phyloP scores from a whole-genome alignment of 176 grass and related monocot species.

The Oryza longistaminata region DNA sequence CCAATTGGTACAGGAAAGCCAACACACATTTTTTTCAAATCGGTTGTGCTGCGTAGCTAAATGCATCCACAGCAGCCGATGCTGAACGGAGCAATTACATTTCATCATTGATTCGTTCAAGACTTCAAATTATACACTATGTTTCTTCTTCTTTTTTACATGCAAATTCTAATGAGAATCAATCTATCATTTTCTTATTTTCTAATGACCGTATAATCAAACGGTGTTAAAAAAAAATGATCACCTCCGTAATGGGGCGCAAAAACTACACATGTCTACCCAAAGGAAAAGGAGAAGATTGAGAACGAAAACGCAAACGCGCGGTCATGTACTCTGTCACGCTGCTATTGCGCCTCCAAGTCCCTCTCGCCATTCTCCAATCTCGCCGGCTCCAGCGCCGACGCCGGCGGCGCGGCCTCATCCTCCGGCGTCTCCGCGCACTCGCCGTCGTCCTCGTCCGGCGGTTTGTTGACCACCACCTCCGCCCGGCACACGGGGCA shows the following conservation, averaged over 20 bases:
- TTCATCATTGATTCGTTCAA: too few species aligned
- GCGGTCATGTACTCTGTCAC: neutral
- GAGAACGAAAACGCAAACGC: neutral
- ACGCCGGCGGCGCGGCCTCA: neutral
- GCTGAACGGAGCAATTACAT: too few species aligned
- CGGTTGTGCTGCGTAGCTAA: too few species aligned
- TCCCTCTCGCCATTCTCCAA: slow-evolving; percentile 32
- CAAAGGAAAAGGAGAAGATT: neutral
- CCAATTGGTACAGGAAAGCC: too few species aligned
- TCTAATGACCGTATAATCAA: neutral
- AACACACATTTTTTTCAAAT: too few species aligned
- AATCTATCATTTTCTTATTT: neutral
- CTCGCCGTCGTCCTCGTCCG: neutral
- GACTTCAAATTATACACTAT: too few species aligned
- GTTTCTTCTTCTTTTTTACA: neutral
- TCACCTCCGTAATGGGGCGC: slow-evolving; percentile 20
- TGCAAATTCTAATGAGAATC: neutral
- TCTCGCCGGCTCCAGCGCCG: neutral
- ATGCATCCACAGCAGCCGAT: too few species aligned
- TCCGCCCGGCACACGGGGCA: slow-evolving; percentile 61
- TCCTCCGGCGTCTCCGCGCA: neutral
- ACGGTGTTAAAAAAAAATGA: neutral
- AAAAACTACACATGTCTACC: neutral
- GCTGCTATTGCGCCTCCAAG: slow-evolving; percentile 27
- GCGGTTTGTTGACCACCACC: slow-evolving; percentile 9